phyloP scores from a whole-genome alignment of 768 basidiomycete species.

The Neoboletus brunneissimus region DNA sequence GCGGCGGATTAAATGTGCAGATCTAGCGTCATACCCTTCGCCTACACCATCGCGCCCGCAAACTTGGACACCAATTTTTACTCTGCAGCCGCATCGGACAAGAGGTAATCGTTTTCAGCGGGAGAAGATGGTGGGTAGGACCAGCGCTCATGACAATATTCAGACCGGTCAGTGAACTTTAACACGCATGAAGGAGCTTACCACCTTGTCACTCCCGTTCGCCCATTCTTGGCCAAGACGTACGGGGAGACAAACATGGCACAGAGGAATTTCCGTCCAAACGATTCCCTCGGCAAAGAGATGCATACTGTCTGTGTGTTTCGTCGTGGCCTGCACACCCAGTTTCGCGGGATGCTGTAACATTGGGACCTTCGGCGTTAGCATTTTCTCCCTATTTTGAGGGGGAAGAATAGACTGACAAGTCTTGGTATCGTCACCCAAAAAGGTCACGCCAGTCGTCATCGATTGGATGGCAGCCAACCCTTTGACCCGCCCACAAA shows the following conservation, averaged over 20 bases:
- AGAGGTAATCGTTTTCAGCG: slow-evolving; percentile 63
- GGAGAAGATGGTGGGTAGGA: not conserved
- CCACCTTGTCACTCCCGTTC: slow-evolving; percentile 50
- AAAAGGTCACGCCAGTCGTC: slow-evolving; percentile 63
- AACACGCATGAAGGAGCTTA: slow-evolving; percentile 58
- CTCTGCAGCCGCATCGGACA: slow-evolving; percentile 64
- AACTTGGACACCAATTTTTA: slow-evolving; percentile 65
- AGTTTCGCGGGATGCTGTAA: slow-evolving; percentile 57
- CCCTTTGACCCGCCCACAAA: slow-evolving; percentile 1
- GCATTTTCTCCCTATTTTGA: not conserved
- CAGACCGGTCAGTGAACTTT: not conserved
- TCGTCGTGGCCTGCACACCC: slow-evolving; percentile 61
- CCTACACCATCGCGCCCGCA: slow-evolving; percentile 53
- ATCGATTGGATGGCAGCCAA: slow-evolving; percentile 44
- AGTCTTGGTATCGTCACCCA: slow-evolving; percentile 52
- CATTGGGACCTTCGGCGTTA: not conserved
- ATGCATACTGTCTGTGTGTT: slow-evolving; percentile 73
- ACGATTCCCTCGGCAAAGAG: slow-evolving; percentile 66
- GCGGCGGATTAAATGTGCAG: too few relatives aligned
- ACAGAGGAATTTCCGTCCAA: slow-evolving; percentile 79
- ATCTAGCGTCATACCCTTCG: too few relatives aligned
- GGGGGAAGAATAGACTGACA: slow-evolving; percentile 33
- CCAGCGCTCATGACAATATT: not conserved
- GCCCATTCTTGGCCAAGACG: slow-evolving; percentile 71
- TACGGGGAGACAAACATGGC: slow-evolving; percentile 63